phyloP scores from a whole-genome alignment of 75 land plant species.

The Sequoiadendron giganteum region DNA sequence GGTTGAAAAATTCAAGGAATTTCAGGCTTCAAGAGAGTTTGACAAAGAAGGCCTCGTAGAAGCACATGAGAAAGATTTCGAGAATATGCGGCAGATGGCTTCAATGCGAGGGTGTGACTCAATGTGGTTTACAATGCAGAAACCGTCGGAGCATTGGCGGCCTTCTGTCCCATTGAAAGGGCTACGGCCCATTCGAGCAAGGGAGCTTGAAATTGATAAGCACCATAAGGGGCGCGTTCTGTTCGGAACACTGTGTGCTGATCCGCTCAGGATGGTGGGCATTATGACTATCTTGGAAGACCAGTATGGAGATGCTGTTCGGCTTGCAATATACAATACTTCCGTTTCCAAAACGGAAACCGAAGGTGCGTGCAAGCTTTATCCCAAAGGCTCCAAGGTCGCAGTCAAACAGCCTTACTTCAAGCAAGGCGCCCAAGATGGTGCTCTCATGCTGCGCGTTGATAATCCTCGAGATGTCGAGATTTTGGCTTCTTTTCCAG shows the following conservation, averaged over 20 bases:
- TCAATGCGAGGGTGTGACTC: too few species aligned
- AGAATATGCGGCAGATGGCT: background rate
- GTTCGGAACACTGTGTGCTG: conserved; percentile 28
- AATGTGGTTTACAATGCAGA: too few species aligned
- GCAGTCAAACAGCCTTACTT: conserved; percentile 13
- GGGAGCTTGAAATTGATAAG: conserved; percentile 19
- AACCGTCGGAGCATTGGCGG: background rate
- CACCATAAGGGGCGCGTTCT: conserved; percentile 28
- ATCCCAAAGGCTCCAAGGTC: background rate
- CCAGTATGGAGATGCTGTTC: background rate
- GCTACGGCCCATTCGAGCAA: conserved; percentile 8
- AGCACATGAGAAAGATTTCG: background rate
- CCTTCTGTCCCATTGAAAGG: background rate
- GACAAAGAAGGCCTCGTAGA: background rate
- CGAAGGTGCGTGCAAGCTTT: background rate
- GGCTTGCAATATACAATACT: background rate
- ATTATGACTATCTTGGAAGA: conserved; percentile 21
- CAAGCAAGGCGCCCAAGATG: background rate
- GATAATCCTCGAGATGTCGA: background rate
- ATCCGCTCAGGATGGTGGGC: background rate
- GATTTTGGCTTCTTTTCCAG: background rate
- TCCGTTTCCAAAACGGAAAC: background rate
- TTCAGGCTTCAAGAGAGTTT: background rate
- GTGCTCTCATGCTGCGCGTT: too few species aligned
- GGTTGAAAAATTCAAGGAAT: background rate